Conservation (phyloP, 2,329 filamentous ascomycete genomes). For the Allantophomopsis cytisporea region DNA sequence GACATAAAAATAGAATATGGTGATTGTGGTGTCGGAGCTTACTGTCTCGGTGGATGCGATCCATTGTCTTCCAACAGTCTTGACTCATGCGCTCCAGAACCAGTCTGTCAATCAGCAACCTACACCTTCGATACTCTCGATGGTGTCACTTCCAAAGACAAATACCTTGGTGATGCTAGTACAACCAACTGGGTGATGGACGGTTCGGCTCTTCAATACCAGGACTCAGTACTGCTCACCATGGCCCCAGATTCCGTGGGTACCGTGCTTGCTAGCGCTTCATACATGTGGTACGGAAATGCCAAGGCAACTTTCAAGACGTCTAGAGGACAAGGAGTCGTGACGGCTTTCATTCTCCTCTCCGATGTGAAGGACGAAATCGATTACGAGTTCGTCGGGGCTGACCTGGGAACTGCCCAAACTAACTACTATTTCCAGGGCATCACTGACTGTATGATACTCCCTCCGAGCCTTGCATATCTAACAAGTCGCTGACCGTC, state of each 20-base stretch:
- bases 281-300: slow-evolving; percentile 97
- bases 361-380: slow-evolving; percentile 97
- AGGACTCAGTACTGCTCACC: slow-evolving; percentile 66
- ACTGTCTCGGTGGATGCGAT: slow-evolving; percentile 92
- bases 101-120: slow-evolving; percentile 62
- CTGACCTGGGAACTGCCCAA: slow-evolving; percentile 64
- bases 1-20: slow-evolving; percentile 58
- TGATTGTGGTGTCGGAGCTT: slow-evolving; percentile 84
- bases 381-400: slow-evolving; percentile 89
- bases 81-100: slow-evolving; percentile 73
- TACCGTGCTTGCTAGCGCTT: slow-evolving; percentile 68
- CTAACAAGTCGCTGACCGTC: slow-evolving; percentile 8
- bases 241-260: slow-evolving; percentile 80
- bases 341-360: slow-evolving; percentile 94
- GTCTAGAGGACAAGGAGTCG: slow-evolving; percentile 71
- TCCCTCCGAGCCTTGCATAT: slow-evolving; percentile 17
- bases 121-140: slow-evolving; percentile 65
- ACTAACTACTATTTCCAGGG: slow-evolving; percentile 98
- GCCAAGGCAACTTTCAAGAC: slow-evolving; percentile 78
- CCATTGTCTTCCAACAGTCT: slow-evolving; percentile 71
- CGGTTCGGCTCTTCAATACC: slow-evolving; percentile 56
- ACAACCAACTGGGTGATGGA: slow-evolving; percentile 81
- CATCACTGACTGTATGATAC: slow-evolving; percentile 69
- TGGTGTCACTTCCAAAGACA: slow-evolving; percentile 53
- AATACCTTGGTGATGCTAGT: slow-evolving; percentile 75